phyloP scores from a whole-genome alignment of 2,329 filamentous ascomycete species.

The Seiridium unicorne region DNA sequence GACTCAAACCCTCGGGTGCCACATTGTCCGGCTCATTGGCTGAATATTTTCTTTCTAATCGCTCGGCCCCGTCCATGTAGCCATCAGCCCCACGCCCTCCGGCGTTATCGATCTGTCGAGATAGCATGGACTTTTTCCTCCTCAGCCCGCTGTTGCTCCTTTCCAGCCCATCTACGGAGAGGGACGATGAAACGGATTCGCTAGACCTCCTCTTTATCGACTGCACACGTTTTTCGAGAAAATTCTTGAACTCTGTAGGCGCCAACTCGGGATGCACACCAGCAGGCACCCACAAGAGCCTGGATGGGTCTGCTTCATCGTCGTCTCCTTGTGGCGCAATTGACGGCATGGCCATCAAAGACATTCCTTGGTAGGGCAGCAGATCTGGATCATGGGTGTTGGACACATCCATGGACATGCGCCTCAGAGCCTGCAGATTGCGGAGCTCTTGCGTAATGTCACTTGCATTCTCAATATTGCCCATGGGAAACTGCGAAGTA shows the following conservation, averaged over 20 bases:
- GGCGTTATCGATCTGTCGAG: conserved; percentile 80
- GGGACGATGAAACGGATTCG: conserved; percentile 48
- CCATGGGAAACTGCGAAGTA: conserved; percentile 72
- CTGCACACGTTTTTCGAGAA: conserved; percentile 89
- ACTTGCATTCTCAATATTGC: conserved; percentile 85
- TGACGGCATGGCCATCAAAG: conserved; percentile 67
- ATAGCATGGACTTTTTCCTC: conserved; percentile 94
- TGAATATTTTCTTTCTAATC: conserved; percentile 72
- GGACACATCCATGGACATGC: conserved; percentile 92
- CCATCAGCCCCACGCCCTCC: conserved; percentile 55
- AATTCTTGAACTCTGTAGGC: conserved; percentile 94
- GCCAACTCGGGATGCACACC: conserved; percentile 92
- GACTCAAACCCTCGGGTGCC: conserved; percentile 54
- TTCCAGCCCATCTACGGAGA: conserved; percentile 56
- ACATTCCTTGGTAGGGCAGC: conserved; percentile 66
- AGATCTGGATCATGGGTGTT: conserved; percentile 73
- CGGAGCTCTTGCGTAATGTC: conserved; percentile 90
- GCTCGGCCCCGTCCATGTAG: conserved; percentile 82
- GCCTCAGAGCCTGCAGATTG: conserved; percentile 84
- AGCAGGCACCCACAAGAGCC: conserved; percentile 93
- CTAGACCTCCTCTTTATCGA: conserved; percentile 83
- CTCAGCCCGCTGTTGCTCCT: conserved; percentile 60
- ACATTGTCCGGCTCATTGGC: conserved; percentile 42
- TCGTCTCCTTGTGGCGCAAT: conserved; percentile 70
- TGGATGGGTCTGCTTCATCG: conserved; percentile 83